These are phyloP conservation scores for Pichia pseudocactophila DNA, from an alignment of 805 yeast species.

Conservation along the genomic window DNA sequence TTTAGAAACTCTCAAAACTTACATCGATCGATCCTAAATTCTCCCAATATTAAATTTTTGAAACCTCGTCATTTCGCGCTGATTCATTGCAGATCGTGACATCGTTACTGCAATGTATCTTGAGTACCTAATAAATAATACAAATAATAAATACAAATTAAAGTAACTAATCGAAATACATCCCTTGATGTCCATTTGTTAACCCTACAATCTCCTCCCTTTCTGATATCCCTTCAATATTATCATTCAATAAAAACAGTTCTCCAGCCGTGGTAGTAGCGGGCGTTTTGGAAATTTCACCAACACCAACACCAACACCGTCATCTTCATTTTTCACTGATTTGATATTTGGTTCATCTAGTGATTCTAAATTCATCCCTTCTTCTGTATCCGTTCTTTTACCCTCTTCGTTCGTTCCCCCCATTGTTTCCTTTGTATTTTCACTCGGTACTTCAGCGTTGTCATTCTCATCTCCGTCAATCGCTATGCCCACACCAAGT, in stretches of 20 bases:
- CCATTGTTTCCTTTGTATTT: slow-evolving; percentile 2
- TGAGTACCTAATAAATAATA: too few relatives aligned
- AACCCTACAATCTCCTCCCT: slow-evolving; percentile 28
- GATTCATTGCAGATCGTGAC: too few relatives aligned
- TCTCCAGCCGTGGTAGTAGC: slow-evolving; percentile 26
- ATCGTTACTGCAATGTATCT: too few relatives aligned
- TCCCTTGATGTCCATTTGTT: slow-evolving; percentile 28
- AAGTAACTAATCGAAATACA: background rate
- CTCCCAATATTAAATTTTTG: too few relatives aligned
- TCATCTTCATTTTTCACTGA: too few relatives aligned
- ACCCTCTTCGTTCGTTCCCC: too few relatives aligned
- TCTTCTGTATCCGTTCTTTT: background rate
- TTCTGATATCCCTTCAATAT: slow-evolving; percentile 25
- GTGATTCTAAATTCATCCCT: too few relatives aligned
- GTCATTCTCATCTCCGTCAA: background rate
- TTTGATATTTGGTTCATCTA: too few relatives aligned
- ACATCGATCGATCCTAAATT: too few relatives aligned
- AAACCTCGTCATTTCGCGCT: too few relatives aligned
- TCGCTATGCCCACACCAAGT: background rate
- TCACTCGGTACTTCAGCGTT: background rate
- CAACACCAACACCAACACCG: too few relatives aligned
- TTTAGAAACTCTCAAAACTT: too few relatives aligned
- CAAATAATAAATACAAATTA: background rate
- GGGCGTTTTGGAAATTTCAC: slow-evolving; percentile 12
- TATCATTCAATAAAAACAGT: slow-evolving; percentile 23